Evolutionary conservation across 1,284 basidiomycete species (phyloP), one percentile per base, ranked within the genome.

Genomic region (Irpex sp.): DNA sequence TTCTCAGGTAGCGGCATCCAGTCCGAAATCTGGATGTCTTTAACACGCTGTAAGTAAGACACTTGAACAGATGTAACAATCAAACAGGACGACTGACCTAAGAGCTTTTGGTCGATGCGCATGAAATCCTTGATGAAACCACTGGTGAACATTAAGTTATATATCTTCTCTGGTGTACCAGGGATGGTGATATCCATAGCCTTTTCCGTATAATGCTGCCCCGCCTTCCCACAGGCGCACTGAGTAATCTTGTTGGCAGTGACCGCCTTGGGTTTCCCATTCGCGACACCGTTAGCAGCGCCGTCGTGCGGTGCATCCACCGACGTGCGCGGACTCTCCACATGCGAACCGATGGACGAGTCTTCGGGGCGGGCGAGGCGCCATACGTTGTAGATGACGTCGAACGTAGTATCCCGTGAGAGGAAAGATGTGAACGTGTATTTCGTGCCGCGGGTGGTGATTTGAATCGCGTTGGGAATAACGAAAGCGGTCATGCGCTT

Each of bases 401-500:
- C 97, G 78, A 89, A 97, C 0, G 96, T 96, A 40, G 94, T 95
- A 76, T 99, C 97, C 17, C 97, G 87, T 0, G 96, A 93, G 67
- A 99, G 89, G 82, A 99, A 96, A 4, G 96, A 97, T 0, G 96
- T 94, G 72, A 98, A 98, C 0, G 90, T 94, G 78, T 98, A 95
- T 81, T 96, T 91, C 11, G 82, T 79, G 65, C 90, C 88, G 34
- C 87, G 82, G 0, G 97, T 98, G 11, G 90, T 87, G 61, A 99
- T 85, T 70, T 93, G 92, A 69, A 99, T 97, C 7, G 96, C 97
- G 74, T 99, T 99, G 11, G 97, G 97, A 66, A 99, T 99, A 64
- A 99, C 94, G 68, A 97, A 93, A 1, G 97, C 97, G 0, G 97
- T 99, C 94, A 97, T 99, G 70, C 91, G 93, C 83, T 98, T 98